Evolutionary conservation across 1,284 basidiomycete genomes (phyloP).

Genomic region (Sporisorium scitamineum): DNA sequence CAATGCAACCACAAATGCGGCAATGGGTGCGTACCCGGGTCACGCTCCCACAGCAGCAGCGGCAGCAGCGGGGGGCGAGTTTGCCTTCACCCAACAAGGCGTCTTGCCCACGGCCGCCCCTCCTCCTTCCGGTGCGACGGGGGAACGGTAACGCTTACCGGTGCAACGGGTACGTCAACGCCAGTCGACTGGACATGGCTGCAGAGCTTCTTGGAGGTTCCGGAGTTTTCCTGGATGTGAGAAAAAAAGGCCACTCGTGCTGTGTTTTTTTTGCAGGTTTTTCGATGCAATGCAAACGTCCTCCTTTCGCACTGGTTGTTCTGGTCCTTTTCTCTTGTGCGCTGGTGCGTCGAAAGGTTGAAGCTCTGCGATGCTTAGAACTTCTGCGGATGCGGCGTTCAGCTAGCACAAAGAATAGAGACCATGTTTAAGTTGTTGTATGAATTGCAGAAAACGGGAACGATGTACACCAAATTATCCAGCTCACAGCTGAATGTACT

Average conservation of each 20-base stretch:
- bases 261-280: not conserved
- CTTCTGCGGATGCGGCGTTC: no score
- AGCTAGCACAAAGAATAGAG: no score
- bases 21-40: not conserved
- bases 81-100: conserved; percentile 9
- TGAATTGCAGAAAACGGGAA: not conserved
- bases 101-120: not conserved
- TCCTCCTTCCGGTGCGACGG: conserved; percentile 1
- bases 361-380: no score
- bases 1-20: not conserved
- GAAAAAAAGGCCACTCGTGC: not conserved
- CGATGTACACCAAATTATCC: not conserved
- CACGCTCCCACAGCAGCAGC: not conserved
- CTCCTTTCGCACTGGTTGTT: not conserved
- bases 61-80: conserved; percentile 11
- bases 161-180: conserved; percentile 37
- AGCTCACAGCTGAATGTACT: not conserved
- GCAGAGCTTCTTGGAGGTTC: conserved; percentile 52
- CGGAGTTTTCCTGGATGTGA: conserved; percentile 52
- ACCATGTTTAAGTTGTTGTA: no score
- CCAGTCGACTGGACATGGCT: conserved; percentile 54
- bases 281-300: not conserved
- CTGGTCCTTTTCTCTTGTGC: no score
- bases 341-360: no score
- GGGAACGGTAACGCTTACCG: conserved; percentile 24